A percentile compares a stretch with the other conserved stretches of the same genome.
Evolutionary conservation across 352 stramenopile genomes (phyloP).

Genomic region (Phytophthora crassamura): DNA sequence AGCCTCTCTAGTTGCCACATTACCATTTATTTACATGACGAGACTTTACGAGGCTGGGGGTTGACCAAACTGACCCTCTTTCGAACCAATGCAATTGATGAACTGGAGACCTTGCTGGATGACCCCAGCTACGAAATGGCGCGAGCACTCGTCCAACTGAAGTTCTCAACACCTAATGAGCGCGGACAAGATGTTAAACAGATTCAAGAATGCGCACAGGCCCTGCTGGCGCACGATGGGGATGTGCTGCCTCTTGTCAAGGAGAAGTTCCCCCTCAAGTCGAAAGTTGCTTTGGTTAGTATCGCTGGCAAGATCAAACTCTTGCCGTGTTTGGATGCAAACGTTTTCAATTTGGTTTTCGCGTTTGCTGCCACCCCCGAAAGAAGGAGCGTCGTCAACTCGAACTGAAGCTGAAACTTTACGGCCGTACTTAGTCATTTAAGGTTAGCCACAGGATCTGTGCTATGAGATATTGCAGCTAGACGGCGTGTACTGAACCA

Average conservation of each 20-base stretch:
- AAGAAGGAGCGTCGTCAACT: too few species aligned
- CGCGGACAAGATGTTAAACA: not conserved
- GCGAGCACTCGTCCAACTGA: slow-evolving; percentile 1
- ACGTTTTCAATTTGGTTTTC: slow-evolving; percentile 6
- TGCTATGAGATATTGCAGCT: too few species aligned
- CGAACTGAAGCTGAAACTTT: too few species aligned
- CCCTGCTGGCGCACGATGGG: not conserved
- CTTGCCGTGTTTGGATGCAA: not conserved
- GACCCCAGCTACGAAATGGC: not conserved
- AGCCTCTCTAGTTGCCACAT: not conserved
- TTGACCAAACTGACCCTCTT: not conserved
- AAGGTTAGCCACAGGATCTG: slow-evolving; percentile 29
- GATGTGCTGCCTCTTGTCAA: slow-evolving; percentile 1
- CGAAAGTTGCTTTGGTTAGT: slow-evolving; percentile 10
- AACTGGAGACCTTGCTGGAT: not conserved
- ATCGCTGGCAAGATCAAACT: not conserved
- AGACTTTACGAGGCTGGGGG: not conserved
- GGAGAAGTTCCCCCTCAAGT: slow-evolving; percentile 6
- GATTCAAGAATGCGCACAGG: not conserved
- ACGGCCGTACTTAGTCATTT: too few species aligned
- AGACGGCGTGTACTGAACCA: too few species aligned
- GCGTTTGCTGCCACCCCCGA: slow-evolving; percentile 3
- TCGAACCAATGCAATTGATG: not conserved
- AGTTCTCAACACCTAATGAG: not conserved
- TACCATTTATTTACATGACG: not conserved